A percentile compares a stretch with the other conserved stretches of the same genome.
These are phyloP conservation scores for Pseudogymnoascus sp. DNA, from an alignment of 2,329 filamentous ascomycete genomes.

Conservation along the genomic window DNA sequence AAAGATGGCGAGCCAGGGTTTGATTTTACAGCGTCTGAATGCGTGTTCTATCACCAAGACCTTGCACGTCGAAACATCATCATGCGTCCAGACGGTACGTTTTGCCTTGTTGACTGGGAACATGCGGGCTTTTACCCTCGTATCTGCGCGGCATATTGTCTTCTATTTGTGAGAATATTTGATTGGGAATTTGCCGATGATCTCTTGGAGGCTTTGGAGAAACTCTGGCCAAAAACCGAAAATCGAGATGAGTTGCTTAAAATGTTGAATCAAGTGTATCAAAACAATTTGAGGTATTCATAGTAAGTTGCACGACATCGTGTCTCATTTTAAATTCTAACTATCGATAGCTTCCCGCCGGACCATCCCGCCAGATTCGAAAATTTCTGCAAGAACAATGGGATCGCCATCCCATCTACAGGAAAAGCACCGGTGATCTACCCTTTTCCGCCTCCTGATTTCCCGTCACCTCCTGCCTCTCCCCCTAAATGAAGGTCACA, in stretches of 20 bases:
- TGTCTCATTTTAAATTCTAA: no score
- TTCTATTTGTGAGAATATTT: neutral
- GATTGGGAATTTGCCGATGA: neutral
- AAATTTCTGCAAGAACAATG: neutral
- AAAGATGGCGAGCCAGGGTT: neutral
- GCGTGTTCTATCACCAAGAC: neutral
- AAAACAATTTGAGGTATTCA: neutral
- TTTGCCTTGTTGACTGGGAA: neutral
- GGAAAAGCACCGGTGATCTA: no score
- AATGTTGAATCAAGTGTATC: neutral
- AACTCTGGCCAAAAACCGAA: neutral
- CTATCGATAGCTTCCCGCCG: neutral
- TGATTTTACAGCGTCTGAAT: neutral
- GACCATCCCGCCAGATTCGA: neutral
- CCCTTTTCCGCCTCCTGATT: no score
- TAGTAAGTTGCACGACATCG: neutral
- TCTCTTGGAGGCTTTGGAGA: neutral
- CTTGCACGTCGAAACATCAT: neutral
- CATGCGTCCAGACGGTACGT: neutral
- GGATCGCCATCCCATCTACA: no score
- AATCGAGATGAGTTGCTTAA: neutral
- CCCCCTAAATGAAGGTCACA: no score
- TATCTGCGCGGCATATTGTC: neutral
- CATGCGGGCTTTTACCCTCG: neutral
- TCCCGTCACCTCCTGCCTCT: no score